These are phyloP conservation scores for Yamadazyma diddensiae DNA, from an alignment of 1,139 yeast genomes.

Conservation along the genomic window DNA sequence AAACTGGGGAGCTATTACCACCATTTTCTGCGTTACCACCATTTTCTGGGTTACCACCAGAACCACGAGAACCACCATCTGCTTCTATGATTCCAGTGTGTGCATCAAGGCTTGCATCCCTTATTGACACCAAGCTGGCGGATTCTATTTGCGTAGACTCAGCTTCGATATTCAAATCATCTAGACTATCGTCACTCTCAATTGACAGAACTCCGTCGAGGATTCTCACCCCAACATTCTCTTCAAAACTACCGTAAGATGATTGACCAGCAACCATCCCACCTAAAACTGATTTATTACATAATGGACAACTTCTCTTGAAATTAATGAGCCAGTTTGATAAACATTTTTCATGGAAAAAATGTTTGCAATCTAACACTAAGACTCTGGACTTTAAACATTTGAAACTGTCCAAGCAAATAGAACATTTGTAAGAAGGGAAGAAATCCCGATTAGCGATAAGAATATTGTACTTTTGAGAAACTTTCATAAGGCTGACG, in stretches of 20 bases:
- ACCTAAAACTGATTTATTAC: slow-evolving; percentile 27
- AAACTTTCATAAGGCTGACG: slow-evolving; percentile 23
- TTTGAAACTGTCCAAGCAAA: slow-evolving; percentile 41
- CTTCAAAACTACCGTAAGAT: slow-evolving; percentile 16
- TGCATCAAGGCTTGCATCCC: too few relatives aligned
- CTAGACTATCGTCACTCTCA: too few relatives aligned
- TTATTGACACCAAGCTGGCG: too few relatives aligned
- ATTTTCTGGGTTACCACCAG: too few relatives aligned
- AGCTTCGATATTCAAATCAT: too few relatives aligned
- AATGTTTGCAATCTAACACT: slow-evolving; percentile 44
- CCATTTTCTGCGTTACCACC: too few relatives aligned
- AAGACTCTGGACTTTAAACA: slow-evolving; percentile 39
- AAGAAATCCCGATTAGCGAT: slow-evolving; percentile 36
- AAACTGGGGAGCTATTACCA: too few relatives aligned
- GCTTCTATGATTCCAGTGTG: too few relatives aligned
- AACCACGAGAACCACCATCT: too few relatives aligned
- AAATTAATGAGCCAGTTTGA: slow-evolving; percentile 48
- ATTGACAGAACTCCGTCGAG: too few relatives aligned
- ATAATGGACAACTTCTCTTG: slow-evolving; percentile 44
- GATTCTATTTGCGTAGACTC: too few relatives aligned
- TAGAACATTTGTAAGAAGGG: slow-evolving; percentile 43
- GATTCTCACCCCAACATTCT: slow-evolving; percentile 2
- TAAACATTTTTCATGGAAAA: slow-evolving; percentile 43
- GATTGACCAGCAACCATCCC: slow-evolving; percentile 21
- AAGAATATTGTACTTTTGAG: slow-evolving; percentile 22